Evolutionary conservation across 75 land plant genomes (phyloP).

Genomic region (Adiantum capillusveneris): DNA sequence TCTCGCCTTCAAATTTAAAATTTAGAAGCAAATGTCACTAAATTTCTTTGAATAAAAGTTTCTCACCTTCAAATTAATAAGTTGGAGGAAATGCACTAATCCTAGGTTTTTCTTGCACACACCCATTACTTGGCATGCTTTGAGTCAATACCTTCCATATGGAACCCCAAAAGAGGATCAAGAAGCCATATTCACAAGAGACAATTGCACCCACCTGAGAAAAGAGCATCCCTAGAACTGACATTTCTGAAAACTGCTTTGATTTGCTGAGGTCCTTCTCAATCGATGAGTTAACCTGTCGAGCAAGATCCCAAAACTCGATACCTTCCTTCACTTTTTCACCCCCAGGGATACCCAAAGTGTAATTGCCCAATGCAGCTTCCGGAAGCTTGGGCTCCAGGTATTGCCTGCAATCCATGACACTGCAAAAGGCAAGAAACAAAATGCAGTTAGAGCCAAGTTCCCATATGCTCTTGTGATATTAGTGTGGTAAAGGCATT

Average conservation of each 20-base stretch:
- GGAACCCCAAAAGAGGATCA: too few species aligned
- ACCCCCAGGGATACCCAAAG: conserved; percentile 20
- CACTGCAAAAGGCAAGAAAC: conserved; percentile 15
- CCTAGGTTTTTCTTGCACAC: too few species aligned
- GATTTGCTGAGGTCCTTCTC: conserved; percentile 22
- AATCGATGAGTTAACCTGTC: not conserved
- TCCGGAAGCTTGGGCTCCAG: conserved; percentile 24
- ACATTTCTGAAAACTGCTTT: conserved; percentile 31
- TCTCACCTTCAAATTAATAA: too few species aligned
- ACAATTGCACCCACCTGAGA: conserved; percentile 16
- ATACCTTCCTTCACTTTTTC: conserved; percentile 20
- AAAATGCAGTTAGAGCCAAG: too few species aligned
- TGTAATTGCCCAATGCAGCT: conserved; percentile 24
- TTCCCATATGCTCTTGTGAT: too few species aligned
- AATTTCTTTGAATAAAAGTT: too few species aligned
- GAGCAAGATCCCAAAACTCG: conserved; percentile 31
- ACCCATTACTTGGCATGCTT: too few species aligned
- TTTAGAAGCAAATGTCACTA: too few species aligned
- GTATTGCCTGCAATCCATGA: conserved; percentile 25
- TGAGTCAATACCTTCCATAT: too few species aligned
- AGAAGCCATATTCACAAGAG: not conserved
- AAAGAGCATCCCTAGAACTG: conserved; percentile 33
- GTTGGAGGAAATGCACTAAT: too few species aligned
- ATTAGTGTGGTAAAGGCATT: too few species aligned
- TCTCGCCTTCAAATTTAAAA: too few species aligned